Percentiles rank a stretch among this genome's conserved stretches.
Evolutionary conservation across 2,329 filamentous ascomycete species (phyloP).

Genomic region (Neospermospora avenae): DNA sequence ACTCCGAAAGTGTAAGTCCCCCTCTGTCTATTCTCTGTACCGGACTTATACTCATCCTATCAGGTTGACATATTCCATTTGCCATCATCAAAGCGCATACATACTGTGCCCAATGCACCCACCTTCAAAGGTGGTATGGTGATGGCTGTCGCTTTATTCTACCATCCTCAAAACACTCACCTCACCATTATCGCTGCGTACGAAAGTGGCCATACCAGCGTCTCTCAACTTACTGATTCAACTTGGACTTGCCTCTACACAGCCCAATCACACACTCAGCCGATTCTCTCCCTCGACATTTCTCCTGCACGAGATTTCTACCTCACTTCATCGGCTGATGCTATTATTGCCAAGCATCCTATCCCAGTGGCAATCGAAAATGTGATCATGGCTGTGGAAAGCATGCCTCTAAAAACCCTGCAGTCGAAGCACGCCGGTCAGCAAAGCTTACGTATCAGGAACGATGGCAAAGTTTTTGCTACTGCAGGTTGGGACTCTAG

Average conservation of each 20-base stretch:
- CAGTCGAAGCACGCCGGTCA: conserved; percentile 90
- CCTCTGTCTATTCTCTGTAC: conserved; percentile 14
- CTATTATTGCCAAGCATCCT: conserved; percentile 72
- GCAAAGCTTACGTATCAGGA: conserved; percentile 73
- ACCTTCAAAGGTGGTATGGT: conserved; percentile 69
- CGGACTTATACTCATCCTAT: conserved; percentile 20
- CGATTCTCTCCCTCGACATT: conserved; percentile 70
- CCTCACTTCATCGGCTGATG: conserved; percentile 79
- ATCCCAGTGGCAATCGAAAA: conserved; percentile 42
- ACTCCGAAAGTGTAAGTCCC: conserved; percentile 62
- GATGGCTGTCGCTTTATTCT: conserved; percentile 72
- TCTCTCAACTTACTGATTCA: conserved; percentile 44
- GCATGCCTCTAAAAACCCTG: conserved; percentile 51
- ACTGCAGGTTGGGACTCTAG: conserved; percentile 91
- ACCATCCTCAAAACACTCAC: conserved; percentile 38
- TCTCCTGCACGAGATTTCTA: conserved; percentile 53
- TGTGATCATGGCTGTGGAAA: conserved; percentile 6
- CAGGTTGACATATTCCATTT: conserved; percentile 79
- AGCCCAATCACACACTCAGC: conserved; percentile 70
- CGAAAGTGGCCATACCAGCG: conserved; percentile 75
- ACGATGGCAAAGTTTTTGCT: conserved; percentile 78
- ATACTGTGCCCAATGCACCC: conserved; percentile 49
- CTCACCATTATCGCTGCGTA: conserved; percentile 73
- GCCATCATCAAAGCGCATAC: conserved; percentile 68
- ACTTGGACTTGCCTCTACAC: conserved; percentile 58